Conservation (phyloP, 257 asterid species). For the Solanum chilense region DNA sequence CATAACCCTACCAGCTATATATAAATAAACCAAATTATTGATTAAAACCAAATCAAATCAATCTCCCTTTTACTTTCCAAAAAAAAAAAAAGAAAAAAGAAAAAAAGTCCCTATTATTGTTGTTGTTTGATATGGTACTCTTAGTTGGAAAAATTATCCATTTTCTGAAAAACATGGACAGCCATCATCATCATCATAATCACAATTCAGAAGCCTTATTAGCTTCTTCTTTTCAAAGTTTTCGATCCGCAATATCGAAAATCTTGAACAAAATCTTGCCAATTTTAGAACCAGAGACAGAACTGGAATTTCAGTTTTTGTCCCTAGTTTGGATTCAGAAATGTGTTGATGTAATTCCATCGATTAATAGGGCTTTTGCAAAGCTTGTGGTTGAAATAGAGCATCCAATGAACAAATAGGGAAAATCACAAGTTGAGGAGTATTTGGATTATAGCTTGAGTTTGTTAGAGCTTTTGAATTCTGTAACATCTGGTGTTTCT, state of each 20-base stretch:
- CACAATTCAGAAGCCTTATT: constrained; percentile 9
- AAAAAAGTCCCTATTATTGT: neutral
- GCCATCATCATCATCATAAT: constrained; percentile 8
- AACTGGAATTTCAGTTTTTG: neutral
- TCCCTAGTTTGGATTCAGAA: constrained; percentile 18
- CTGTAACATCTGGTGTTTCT: constrained; percentile 34
- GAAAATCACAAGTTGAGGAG: constrained; percentile 21
- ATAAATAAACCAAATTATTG: neutral
- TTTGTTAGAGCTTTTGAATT: constrained; percentile 32
- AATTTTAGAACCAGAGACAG: constrained; percentile 13
- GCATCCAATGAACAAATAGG: constrained; percentile 46
- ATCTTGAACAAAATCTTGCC: constrained; percentile 11
- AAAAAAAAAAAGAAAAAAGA: neutral
- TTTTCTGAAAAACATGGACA: constrained; percentile 18
- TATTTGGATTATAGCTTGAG: constrained; percentile 33
- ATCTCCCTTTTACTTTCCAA: neutral
- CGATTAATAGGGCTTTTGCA: constrained; percentile 34
- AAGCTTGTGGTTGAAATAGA: constrained; percentile 38
- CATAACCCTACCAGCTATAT: neutral
- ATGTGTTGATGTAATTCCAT: constrained; percentile 26
- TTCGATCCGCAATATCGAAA: constrained; percentile 26
- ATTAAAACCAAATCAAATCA: neutral
- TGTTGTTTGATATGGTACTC: constrained; percentile 26
- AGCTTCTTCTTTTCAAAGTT: constrained; percentile 20
- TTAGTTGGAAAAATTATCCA: constrained; percentile 23